Conservation (phyloP, 2,329 filamentous ascomycete genomes). For the Tolypocladium inflatum region DNA sequence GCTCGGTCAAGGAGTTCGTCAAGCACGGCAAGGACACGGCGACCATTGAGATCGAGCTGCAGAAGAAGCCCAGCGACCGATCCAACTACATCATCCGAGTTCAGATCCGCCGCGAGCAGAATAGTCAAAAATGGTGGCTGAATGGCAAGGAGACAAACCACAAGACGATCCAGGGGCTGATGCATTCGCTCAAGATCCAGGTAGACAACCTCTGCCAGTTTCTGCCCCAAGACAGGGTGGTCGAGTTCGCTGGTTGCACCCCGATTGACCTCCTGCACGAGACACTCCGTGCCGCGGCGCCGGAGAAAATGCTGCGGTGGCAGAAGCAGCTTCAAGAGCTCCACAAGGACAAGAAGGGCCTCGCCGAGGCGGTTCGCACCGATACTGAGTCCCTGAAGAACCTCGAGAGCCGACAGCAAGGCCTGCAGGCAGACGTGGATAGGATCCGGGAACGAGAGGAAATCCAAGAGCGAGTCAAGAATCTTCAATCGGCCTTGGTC, state of each 20-base stretch:
- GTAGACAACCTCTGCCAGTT: slow-evolving; percentile 98
- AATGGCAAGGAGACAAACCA: slow-evolving; percentile 55
- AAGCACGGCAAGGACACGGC: slow-evolving; percentile 77
- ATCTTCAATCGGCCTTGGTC: slow-evolving; percentile 56
- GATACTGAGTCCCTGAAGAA: slow-evolving; percentile 55
- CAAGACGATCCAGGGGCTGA: slow-evolving; percentile 58
- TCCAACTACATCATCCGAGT: slow-evolving; percentile 67
- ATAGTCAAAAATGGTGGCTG: slow-evolving; percentile 69
- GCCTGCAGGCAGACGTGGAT: slow-evolving; percentile 73
- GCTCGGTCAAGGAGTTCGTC: slow-evolving; percentile 79
- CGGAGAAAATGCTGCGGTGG: slow-evolving; percentile 68
- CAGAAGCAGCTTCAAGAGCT: slow-evolving; percentile 66
- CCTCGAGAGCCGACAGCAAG: slow-evolving; percentile 63
- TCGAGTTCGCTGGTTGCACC: slow-evolving; percentile 79
- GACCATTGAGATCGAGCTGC: slow-evolving; percentile 83
- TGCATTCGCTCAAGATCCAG: slow-evolving; percentile 72
- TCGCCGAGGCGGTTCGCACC: slow-evolving; percentile 46
- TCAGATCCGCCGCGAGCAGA: slow-evolving; percentile 72
- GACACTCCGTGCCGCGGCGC: slow-evolving; percentile 81
- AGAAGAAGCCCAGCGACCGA: slow-evolving; percentile 47
- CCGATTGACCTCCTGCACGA: slow-evolving; percentile 75
- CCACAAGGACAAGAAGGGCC: slow-evolving; percentile 55
- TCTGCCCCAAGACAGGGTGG: slow-evolving; percentile 88
- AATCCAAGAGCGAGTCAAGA: slow-evolving; percentile 52
- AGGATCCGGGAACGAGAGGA: slow-evolving; percentile 66